Evolutionary conservation across 164 flowering plant species (phyloP).

Genomic region (Liquidambar formosana): DNA sequence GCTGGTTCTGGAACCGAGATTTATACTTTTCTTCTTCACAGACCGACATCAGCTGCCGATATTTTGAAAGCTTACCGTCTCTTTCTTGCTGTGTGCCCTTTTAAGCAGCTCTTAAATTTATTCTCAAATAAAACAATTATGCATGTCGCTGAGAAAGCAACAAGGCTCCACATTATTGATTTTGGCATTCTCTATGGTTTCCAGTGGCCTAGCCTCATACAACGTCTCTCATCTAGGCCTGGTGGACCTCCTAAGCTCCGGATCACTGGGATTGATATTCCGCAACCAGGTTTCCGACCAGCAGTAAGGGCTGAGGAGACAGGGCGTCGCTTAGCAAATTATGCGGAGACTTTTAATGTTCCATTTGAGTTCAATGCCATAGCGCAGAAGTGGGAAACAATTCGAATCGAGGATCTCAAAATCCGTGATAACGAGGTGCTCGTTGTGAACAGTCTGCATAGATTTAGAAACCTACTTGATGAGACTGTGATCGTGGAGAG

Average conservation of each 20-base stretch:
- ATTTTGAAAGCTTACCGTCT: conserved; percentile 43
- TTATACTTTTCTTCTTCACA: conserved; percentile 1
- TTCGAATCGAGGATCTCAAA: conserved; percentile 39
- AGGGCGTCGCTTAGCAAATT: conserved; percentile 30
- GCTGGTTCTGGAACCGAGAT: conserved; percentile 24
- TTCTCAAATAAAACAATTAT: conserved; percentile 31
- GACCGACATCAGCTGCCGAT: conserved; percentile 19
- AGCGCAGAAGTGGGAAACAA: conserved; percentile 51
- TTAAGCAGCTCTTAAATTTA: conserved; percentile 27
- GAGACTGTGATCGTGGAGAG: conserved; percentile 37
- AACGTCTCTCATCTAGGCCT: conserved; percentile 33
- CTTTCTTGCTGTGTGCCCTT: conserved; percentile 36
- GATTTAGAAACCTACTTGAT: conserved; percentile 33
- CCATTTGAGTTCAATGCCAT: conserved; percentile 40
- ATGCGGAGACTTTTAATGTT: conserved; percentile 25
- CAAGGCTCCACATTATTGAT: conserved; percentile 43
- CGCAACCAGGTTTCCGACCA: conserved; percentile 40
- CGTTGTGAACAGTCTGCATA: conserved; percentile 34
- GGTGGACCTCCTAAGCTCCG: conserved; percentile 41
- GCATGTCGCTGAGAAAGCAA: conserved; percentile 21
- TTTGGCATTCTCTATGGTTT: conserved; percentile 50
- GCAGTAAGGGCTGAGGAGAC: conserved; percentile 38
- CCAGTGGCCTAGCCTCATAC: conserved; percentile 53
- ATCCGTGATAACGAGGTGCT: conserved; percentile 36
- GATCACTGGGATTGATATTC: conserved; percentile 45